A percentile compares a stretch with the other conserved stretches of the same genome.
Evolutionary conservation across 305 asterid genomes (phyloP).

Genomic region (Fraxinus dipetala): DNA sequence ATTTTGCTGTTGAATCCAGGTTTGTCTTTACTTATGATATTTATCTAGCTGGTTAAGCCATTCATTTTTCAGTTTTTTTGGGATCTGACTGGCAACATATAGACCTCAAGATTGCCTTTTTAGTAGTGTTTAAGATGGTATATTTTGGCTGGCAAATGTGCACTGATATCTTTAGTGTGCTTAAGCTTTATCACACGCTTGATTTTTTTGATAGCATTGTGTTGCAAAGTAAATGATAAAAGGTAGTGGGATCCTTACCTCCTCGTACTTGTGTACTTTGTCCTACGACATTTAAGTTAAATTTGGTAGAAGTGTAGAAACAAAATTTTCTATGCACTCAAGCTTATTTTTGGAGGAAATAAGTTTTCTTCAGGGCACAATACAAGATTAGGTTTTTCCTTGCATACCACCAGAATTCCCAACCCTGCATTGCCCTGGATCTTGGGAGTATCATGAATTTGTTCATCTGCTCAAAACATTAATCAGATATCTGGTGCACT

Average conservation of each 20-base stretch:
- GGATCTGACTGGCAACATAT: neutral
- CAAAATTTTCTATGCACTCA: neutral
- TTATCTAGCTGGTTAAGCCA: neutral
- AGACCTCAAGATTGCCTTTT: neutral
- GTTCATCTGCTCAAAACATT: constrained; percentile 10
- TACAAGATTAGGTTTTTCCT: constrained; percentile 11
- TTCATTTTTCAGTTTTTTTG: neutral
- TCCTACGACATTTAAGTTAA: neutral
- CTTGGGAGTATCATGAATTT: constrained; percentile 10
- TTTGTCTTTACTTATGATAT: constrained; percentile 28
- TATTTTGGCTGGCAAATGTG: neutral
- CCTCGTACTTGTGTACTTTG: neutral
- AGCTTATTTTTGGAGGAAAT: constrained; percentile 4
- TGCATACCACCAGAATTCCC: neutral
- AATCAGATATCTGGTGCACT: neutral
- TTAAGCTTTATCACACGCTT: neutral
- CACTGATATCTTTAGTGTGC: neutral
- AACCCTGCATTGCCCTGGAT: constrained; percentile 1
- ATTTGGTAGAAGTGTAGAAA: neutral
- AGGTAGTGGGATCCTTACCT: neutral
- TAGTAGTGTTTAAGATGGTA: neutral
- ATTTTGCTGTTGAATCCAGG: constrained; percentile 54
- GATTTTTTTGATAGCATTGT: neutral
- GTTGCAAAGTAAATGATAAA: neutral
- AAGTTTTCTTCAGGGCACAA: neutral